Conservation (phyloP, 208 protist species). For the Leishmania tarentolae region DNA sequence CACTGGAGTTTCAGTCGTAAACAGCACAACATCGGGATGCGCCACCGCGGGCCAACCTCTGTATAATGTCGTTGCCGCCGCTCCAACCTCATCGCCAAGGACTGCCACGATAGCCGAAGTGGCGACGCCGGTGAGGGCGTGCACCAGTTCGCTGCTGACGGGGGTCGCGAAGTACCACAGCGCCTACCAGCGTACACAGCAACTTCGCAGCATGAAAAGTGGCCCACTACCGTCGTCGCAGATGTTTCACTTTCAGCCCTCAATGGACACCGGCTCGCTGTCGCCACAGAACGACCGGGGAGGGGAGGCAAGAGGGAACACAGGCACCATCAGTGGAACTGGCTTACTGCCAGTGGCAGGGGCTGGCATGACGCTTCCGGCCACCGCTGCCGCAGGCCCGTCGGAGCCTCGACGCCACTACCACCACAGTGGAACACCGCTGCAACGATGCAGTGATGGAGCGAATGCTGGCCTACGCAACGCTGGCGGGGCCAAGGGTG, state of each 20-base stretch:
- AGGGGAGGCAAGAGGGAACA: background rate
- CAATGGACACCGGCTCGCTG: background rate
- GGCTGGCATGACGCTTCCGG: background rate
- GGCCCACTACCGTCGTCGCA: background rate
- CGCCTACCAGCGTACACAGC: constrained; percentile 19
- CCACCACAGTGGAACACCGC: background rate
- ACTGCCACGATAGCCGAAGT: background rate
- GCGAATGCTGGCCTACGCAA: background rate
- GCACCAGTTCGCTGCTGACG: constrained; percentile 1
- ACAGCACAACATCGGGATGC: background rate
- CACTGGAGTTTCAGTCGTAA: background rate
- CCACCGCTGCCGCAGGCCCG: background rate
- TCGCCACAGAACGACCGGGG: background rate
- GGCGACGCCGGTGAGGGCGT: background rate
- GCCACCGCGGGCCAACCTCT: constrained; percentile 7
- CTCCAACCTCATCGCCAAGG: background rate
- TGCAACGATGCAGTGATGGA: background rate
- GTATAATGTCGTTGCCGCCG: background rate
- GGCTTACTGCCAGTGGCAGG: background rate
- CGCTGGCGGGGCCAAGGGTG: background rate
- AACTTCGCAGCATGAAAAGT: background rate
- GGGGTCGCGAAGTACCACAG: constrained; percentile 15
- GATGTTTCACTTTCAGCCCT: background rate
- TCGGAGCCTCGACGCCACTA: background rate
- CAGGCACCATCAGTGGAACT: background rate